A percentile compares a stretch with the other conserved stretches of the same genome.
Conservation (phyloP, 805 yeast species). For the Barnettozyma californica region DNA sequence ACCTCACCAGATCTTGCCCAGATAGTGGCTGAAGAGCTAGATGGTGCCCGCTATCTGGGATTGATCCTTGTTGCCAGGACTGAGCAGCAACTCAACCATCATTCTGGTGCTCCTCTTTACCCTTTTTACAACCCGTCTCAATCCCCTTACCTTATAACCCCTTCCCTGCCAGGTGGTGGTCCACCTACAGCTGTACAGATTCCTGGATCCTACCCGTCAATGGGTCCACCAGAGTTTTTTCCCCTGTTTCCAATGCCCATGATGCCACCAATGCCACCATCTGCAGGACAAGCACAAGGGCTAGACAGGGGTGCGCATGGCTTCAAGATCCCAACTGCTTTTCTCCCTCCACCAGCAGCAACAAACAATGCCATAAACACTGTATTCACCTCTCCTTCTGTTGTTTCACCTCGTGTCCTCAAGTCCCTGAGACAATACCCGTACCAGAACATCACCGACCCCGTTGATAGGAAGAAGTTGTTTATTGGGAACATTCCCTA, state of each 20-base stretch:
- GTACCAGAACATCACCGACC: constrained; percentile 21
- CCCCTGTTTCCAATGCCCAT: constrained; percentile 1
- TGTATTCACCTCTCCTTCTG: constrained; percentile 6
- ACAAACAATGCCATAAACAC: constrained; percentile 6
- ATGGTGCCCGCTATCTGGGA: constrained; percentile 18
- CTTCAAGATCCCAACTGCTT: constrained; percentile 1
- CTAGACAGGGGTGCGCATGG: background rate
- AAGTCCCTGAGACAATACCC: constrained; percentile 21
- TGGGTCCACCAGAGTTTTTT: background rate
- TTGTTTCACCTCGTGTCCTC: constrained; percentile 15
- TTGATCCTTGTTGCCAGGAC: constrained; percentile 9
- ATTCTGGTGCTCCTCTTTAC: background rate
- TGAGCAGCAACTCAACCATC: constrained; percentile 4
- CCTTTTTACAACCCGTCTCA: background rate
- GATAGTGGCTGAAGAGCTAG: constrained; percentile 7
- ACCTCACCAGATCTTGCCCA: constrained; percentile 10
- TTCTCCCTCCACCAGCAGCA: background rate
- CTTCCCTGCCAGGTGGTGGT: background rate
- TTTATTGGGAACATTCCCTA: constrained; percentile 57
- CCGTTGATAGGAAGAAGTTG: constrained; percentile 34
- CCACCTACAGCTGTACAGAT: background rate
- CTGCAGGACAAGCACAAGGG: background rate
- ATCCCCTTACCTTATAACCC: background rate
- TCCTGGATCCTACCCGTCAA: background rate
- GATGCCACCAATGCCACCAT: background rate